Percentiles rank a stretch among this genome's conserved stretches.
phyloP scores from a whole-genome alignment of 108 stramenopile genomes.

The Epipyxis sp. region DNA sequence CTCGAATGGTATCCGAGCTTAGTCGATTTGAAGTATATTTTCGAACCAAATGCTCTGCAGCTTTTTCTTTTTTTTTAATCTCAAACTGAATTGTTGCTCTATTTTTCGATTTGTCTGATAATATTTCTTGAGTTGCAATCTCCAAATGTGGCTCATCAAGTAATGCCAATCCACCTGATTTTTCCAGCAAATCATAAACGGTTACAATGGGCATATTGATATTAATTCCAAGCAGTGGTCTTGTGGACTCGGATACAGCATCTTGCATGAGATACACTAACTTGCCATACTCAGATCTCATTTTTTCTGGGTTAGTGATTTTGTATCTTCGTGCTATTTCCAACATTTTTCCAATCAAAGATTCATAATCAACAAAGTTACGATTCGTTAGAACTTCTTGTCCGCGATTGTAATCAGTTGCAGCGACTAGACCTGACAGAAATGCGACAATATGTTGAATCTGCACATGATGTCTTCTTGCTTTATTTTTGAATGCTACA shows the following conservation, averaged over 20 bases:
- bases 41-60: conserved; percentile 55
- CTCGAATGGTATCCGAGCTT: conserved; percentile 63
- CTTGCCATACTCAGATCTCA: conserved; percentile 74
- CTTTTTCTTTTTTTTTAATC: conserved; percentile 65
- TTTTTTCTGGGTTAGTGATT: conserved; percentile 81
- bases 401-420: conserved; percentile 61
- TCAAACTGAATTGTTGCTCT: conserved; percentile 59
- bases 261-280: conserved; percentile 71
- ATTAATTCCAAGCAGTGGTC: conserved; percentile 37
- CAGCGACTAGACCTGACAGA: conserved; percentile 62
- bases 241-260: conserved; percentile 46
- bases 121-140: conserved; percentile 67
- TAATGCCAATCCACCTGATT: conserved; percentile 36
- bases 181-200: conserved; percentile 45
- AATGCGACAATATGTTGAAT: conserved; percentile 58
- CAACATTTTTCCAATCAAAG: conserved; percentile 53
- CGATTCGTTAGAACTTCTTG: conserved; percentile 48
- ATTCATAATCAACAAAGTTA: conserved; percentile 36
- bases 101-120: conserved; percentile 56
- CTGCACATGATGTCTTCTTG: conserved; percentile 43
- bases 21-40: conserved; percentile 45
- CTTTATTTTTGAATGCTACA: conserved; percentile 33
- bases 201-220: conserved; percentile 41
- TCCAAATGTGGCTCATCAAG: conserved; percentile 43
- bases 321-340: conserved; percentile 74